Evolutionary conservation across 2,329 filamentous ascomycete species (phyloP).

Genomic region (Fulvia fulva): DNA sequence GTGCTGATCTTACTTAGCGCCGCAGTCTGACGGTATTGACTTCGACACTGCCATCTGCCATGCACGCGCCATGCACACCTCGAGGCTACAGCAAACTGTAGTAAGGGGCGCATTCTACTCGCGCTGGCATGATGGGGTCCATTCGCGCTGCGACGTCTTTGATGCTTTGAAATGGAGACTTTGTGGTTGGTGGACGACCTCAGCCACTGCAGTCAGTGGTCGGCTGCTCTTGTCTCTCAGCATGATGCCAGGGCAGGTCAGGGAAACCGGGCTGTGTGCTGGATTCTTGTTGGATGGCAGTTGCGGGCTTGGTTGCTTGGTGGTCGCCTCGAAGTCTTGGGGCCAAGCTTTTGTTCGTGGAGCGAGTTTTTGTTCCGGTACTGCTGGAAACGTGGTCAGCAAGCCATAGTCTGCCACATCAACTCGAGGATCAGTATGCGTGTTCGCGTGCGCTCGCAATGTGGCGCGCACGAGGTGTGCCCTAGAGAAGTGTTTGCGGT

Average conservation of each 20-base stretch:
- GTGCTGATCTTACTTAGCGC: neutral
- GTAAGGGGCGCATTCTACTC: neutral
- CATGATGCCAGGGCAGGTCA: neutral
- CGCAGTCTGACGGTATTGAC: neutral
- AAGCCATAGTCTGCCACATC: neutral
- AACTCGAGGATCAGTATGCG: neutral
- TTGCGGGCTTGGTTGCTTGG: conserved; percentile 3
- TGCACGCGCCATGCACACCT: neutral
- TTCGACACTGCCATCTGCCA: neutral
- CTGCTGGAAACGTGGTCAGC: neutral
- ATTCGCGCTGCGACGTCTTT: neutral
- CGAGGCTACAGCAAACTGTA: neutral
- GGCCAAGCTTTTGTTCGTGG: neutral
- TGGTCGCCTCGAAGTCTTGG: neutral
- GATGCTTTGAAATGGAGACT: conserved; percentile 1
- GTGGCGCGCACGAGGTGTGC: neutral
- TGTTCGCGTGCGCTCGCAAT: neutral
- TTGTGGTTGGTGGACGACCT: neutral
- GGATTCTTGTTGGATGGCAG: neutral
- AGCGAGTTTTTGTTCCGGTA: neutral
- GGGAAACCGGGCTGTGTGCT: neutral
- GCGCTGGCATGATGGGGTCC: neutral
- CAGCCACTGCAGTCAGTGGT: neutral
- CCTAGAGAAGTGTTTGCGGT: neutral
- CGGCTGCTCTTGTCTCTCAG: neutral